Conservation (phyloP, 2,329 filamentous ascomycete genomes). For the Metarhizium rileyi region DNA sequence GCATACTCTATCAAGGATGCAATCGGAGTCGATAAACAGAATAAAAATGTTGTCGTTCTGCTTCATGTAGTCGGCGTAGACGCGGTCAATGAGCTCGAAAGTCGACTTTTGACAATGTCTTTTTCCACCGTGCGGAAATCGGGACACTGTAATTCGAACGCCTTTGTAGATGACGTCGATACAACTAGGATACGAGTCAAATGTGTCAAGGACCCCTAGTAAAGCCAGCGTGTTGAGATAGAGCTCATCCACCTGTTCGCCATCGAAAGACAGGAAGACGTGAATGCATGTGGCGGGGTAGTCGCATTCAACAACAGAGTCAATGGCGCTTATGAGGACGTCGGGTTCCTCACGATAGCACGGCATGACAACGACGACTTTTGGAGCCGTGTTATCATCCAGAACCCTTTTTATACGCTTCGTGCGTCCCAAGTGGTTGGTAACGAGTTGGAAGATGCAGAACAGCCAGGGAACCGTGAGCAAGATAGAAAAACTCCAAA, state of each 20-base stretch:
- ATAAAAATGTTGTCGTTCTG: slow-evolving; percentile 89
- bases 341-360: slow-evolving; percentile 89
- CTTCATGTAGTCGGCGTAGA: slow-evolving; percentile 80
- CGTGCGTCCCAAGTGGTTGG: slow-evolving; percentile 70
- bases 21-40: slow-evolving; percentile 95
- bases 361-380: slow-evolving; percentile 93
- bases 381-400: slow-evolving; percentile 78
- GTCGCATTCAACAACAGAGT: slow-evolving; percentile 88
- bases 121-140: slow-evolving; percentile 90
- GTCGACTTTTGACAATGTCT: slow-evolving; percentile 88
- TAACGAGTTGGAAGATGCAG: slow-evolving; percentile 85
- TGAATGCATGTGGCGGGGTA: slow-evolving; percentile 90
- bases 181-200: slow-evolving; percentile 74
- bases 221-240: slow-evolving; percentile 80
- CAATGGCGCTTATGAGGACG: slow-evolving; percentile 72
- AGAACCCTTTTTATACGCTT: slow-evolving; percentile 77
- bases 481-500: slow-evolving; percentile 82
- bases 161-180: slow-evolving; percentile 82
- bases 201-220: slow-evolving; percentile 68
- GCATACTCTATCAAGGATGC: slow-evolving; percentile 82
- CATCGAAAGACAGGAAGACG: slow-evolving; percentile 91
- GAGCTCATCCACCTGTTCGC: slow-evolving; percentile 77
- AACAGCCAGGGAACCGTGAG: slow-evolving; percentile 86
- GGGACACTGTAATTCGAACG: slow-evolving; percentile 79
- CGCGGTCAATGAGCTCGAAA: slow-evolving; percentile 85